A percentile compares a stretch with the other conserved stretches of the same genome.
Evolutionary conservation across 805 yeast species (phyloP).

Genomic region (Wickerhamiella lipophila): DNA sequence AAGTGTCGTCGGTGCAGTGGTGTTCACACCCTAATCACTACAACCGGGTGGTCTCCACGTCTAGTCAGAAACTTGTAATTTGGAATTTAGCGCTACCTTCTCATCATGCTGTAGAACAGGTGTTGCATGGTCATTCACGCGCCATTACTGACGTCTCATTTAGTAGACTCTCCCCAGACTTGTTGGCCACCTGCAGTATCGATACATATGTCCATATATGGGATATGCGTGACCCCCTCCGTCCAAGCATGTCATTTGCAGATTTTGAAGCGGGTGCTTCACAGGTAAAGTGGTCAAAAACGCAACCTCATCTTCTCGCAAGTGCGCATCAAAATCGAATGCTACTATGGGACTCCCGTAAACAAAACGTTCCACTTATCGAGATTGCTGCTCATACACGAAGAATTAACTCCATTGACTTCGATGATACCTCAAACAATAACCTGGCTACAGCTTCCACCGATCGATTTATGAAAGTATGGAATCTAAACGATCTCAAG

Average conservation of each 20-base stretch:
- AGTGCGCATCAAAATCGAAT: slow-evolving; percentile 74
- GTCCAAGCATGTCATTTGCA: slow-evolving; percentile 68
- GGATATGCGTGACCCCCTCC: slow-evolving; percentile 71
- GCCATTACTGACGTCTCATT: slow-evolving; percentile 95
- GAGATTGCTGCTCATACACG: slow-evolving; percentile 66
- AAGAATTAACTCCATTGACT: slow-evolving; percentile 81
- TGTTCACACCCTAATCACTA: slow-evolving; percentile 80
- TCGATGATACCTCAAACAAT: slow-evolving; percentile 46
- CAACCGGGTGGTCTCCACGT: slow-evolving; percentile 83
- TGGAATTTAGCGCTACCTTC: slow-evolving; percentile 79
- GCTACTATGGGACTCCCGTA: slow-evolving; percentile 78
- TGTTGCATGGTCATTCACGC: slow-evolving; percentile 76
- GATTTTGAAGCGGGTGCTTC: slow-evolving; percentile 93
- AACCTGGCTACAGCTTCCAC: slow-evolving; percentile 72
- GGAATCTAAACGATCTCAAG: slow-evolving; percentile 45
- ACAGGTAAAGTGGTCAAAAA: slow-evolving; percentile 86
- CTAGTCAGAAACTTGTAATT: slow-evolving; percentile 87
- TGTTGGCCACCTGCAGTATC: slow-evolving; percentile 83
- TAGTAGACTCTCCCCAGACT: slow-evolving; percentile 75
- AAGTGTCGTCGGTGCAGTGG: slow-evolving; percentile 98
- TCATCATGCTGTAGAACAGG: slow-evolving; percentile 67
- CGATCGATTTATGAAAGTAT: slow-evolving; percentile 69
- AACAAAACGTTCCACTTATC: slow-evolving; percentile 62
- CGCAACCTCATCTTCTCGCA: slow-evolving; percentile 64
- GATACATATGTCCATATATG: slow-evolving; percentile 79